phyloP scores from a whole-genome alignment of 345 rosid species.

The Euphorbia lathyris region DNA sequence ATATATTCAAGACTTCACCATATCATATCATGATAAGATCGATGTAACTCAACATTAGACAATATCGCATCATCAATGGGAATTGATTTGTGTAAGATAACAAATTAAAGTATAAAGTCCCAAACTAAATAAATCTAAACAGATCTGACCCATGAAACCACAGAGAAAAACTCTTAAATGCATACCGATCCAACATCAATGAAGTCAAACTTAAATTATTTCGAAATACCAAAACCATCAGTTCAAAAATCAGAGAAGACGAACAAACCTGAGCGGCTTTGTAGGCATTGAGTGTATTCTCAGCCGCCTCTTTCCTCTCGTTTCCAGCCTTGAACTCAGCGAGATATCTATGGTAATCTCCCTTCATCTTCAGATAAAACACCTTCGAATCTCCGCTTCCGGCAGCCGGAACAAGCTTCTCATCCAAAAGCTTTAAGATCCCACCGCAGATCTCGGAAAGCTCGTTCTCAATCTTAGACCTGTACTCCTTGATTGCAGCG shows the following conservation, averaged over 20 bases:
- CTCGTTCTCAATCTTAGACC: slow-evolving; percentile 32
- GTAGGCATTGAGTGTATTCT: slow-evolving; percentile 32
- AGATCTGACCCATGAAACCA: background rate
- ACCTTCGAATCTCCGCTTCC: slow-evolving; percentile 29
- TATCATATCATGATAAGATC: background rate
- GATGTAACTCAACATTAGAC: background rate
- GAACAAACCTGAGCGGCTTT: slow-evolving; percentile 27
- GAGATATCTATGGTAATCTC: slow-evolving; percentile 37
- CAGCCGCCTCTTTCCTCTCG: slow-evolving; percentile 36
- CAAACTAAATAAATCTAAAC: background rate
- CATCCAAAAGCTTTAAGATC: slow-evolving; percentile 28
- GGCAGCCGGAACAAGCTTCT: slow-evolving; percentile 27
- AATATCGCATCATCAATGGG: background rate
- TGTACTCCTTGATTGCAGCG: slow-evolving; percentile 26
- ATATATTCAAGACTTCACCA: background rate
- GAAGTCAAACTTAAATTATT: background rate
- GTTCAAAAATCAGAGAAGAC: background rate
- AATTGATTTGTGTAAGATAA: background rate
- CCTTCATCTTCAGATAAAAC: slow-evolving; percentile 38
- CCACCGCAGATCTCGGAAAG: slow-evolving; percentile 36
- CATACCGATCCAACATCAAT: background rate
- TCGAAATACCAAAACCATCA: background rate
- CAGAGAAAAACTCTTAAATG: background rate
- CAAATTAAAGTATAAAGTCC: background rate
- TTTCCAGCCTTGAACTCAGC: slow-evolving; percentile 36